phyloP scores from a whole-genome alignment of 306 rosid genomes.

The Quercus robur region DNA sequence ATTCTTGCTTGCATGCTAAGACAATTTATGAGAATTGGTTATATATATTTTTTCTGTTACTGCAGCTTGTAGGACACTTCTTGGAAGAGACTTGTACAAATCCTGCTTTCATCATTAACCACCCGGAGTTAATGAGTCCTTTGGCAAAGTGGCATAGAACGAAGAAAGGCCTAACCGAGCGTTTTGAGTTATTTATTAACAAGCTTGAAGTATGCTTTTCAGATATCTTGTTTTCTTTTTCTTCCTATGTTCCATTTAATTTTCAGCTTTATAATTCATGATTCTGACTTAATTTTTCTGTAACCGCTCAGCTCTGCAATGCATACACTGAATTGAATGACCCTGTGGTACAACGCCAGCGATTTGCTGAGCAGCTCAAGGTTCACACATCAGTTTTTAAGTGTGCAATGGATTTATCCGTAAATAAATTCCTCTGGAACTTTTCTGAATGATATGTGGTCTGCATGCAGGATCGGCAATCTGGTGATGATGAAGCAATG shows the following conservation, averaged over 20 bases:
- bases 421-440: neutral
- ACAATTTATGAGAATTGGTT: neutral
- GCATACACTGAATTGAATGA: constrained; percentile 95
- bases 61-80: constrained; percentile 97
- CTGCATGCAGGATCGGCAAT: constrained; percentile 70
- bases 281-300: constrained; percentile 10
- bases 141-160: constrained; percentile 95
- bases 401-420: neutral
- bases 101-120: constrained; percentile 83
- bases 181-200: constrained; percentile 82
- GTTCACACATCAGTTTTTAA: constrained; percentile 26
- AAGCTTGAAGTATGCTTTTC: constrained; percentile 70
- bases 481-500: constrained; percentile 97
- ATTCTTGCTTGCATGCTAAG: neutral
- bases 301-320: constrained; percentile 62
- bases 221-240: neutral
- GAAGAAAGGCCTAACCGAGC: constrained; percentile 79
- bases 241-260: neutral
- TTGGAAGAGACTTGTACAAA: constrained; percentile 84
- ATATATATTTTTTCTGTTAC: constrained; percentile 6
- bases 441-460: neutral
- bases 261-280: neutral
- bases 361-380: constrained; percentile 94
- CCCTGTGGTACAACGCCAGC: constrained; percentile 83
- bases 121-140: constrained; percentile 94